Percentiles rank a stretch among this genome's conserved stretches.
These are phyloP conservation scores for Thinopyrum elongatum DNA, from an alignment of 176 grass and related monocot species.

Conservation along the genomic window DNA sequence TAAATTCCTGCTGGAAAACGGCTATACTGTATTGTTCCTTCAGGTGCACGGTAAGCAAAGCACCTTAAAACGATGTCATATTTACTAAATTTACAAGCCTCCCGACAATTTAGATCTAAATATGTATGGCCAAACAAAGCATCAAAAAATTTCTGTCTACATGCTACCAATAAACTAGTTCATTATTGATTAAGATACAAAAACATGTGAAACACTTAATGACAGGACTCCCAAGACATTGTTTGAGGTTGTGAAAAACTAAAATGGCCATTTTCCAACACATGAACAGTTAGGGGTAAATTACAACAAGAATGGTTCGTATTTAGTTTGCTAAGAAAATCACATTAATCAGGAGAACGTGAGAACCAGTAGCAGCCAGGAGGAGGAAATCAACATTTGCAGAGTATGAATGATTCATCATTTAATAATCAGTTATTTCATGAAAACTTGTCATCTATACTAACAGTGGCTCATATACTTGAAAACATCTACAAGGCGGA, in stretches of 20 bases:
- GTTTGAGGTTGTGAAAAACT: no score
- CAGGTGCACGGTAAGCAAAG: no score
- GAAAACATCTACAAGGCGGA: neutral
- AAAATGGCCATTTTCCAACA: no score
- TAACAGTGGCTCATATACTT: neutral
- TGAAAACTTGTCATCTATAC: neutral
- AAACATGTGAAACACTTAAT: neutral
- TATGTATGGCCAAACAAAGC: neutral
- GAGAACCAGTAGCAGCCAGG: no score
- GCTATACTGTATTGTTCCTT: no score
- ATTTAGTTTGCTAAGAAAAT: neutral
- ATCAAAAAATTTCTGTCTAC: neutral
- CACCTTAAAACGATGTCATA: neutral
- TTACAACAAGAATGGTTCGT: neutral
- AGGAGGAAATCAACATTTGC: no score
- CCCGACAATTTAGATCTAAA: neutral
- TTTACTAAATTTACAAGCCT: neutral
- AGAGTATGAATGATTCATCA: neutral
- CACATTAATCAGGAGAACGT: neutral
- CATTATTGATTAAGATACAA: neutral
- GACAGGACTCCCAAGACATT: neutral
- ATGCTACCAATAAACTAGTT: no score
- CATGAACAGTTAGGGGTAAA: neutral
- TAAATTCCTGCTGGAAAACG: neutral
- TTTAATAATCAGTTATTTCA: neutral